Evolutionary conservation across 257 asterid genomes (phyloP).

Genomic region (Dorcoceras hygrometricum): DNA sequence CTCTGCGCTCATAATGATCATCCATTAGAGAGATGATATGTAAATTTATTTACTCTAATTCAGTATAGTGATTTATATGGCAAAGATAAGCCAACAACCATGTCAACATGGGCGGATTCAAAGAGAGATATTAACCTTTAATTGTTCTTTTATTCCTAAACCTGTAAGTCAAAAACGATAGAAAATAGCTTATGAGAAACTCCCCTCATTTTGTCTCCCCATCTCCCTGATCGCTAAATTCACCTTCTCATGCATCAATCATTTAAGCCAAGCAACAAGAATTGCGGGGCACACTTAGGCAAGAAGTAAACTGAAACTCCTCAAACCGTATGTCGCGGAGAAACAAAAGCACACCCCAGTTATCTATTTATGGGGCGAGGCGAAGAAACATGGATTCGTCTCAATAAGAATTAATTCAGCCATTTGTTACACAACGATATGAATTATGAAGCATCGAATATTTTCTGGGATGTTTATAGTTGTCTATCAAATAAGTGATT

Average conservation of each 20-base stretch:
- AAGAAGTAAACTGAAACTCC: background rate
- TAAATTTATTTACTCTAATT: background rate
- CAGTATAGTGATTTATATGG: background rate
- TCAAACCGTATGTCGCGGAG: background rate
- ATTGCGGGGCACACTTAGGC: background rate
- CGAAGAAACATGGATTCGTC: background rate
- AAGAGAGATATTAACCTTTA: background rate
- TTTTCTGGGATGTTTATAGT: conserved; percentile 5
- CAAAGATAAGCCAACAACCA: conserved; percentile 1
- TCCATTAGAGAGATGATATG: conserved; percentile 16
- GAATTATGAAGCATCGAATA: background rate
- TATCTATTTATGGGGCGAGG: background rate
- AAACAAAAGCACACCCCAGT: background rate
- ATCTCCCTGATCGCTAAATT: background rate
- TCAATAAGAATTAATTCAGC: background rate
- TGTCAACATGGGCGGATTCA: background rate
- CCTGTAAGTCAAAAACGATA: background rate
- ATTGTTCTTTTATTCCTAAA: background rate
- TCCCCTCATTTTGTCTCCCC: background rate
- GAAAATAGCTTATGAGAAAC: too few species aligned
- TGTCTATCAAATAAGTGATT: background rate
- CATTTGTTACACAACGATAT: background rate
- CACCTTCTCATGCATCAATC: background rate
- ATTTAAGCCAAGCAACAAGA: background rate
- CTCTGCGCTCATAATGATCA: conserved; percentile 39